These are phyloP conservation scores for Luffa acutangula DNA, from an alignment of 306 rosid genomes.

Conservation along the genomic window DNA sequence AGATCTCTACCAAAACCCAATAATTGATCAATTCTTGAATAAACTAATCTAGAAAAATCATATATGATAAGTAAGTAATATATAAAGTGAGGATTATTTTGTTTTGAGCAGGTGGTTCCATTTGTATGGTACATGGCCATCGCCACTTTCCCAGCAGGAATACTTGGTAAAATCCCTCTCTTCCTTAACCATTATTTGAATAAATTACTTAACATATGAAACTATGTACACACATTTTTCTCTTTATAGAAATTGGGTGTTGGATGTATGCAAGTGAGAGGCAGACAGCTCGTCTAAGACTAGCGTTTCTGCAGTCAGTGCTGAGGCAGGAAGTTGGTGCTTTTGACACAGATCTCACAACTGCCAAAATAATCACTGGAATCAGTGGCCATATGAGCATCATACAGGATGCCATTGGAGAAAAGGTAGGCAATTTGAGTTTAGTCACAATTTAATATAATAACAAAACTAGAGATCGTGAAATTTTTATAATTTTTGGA, in stretches of 20 bases:
- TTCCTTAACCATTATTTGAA: background rate
- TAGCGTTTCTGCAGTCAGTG: slow-evolving; percentile 59
- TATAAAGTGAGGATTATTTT: background rate
- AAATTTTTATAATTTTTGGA: background rate
- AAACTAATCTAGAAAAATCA: background rate
- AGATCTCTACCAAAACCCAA: background rate
- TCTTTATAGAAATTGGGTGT: slow-evolving; percentile 50
- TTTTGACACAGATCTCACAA: slow-evolving; percentile 70
- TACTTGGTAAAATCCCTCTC: slow-evolving; percentile 42
- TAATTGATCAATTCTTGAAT: background rate
- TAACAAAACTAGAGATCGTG: no score
- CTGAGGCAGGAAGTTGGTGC: slow-evolving; percentile 79
- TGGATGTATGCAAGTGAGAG: slow-evolving; percentile 92
- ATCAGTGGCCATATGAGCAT: slow-evolving; percentile 59
- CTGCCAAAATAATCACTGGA: slow-evolving; percentile 59
- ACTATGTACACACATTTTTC: background rate
- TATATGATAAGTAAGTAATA: no score
- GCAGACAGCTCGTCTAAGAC: slow-evolving; percentile 46
- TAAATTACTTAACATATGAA: background rate
- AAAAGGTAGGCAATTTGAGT: slow-evolving; percentile 34
- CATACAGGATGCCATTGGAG: slow-evolving; percentile 80
- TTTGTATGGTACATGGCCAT: slow-evolving; percentile 94
- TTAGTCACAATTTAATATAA: no score
- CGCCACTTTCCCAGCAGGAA: slow-evolving; percentile 87
- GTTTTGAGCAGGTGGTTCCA: slow-evolving; percentile 49